Base-by-base conservation (phyloP, 2,329 filamentous ascomycete species). In the Apiospora kogelbergensis region DNA sequence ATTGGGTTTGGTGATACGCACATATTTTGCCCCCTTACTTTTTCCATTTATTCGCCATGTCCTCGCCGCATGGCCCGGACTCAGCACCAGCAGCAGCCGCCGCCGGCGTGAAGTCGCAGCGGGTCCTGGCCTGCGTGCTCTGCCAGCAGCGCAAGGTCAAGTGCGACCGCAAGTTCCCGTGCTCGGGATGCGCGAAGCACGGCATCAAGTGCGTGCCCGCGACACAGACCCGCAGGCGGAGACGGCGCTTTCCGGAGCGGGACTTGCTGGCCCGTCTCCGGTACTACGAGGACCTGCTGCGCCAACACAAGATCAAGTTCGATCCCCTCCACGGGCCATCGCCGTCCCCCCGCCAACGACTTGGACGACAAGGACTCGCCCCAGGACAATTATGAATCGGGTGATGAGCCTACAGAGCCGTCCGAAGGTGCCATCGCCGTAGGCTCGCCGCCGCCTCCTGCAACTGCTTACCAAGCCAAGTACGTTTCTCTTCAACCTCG, bases 101-200 rank as follows among this genome's bases (percentile, higher is more conserved):
- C 53, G 7, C 26, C 53, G 48, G 6, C 26, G 53, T 60, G 7
- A 60, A 37, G 10, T 60, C 53, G 2, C 53, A 60, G 53, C 53
- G 53, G 53, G 53, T 60, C 53, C 74, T 82, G 4, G 80, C 83
- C 1, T 93, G 90, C 72, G 78, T 88, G 1, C 81, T 85, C 1
- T 93, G 90, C 71, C 89, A 91, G 73, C 88, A 89, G 72, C 85
- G 89, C 65, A 91, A 91, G 74, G 81, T 91, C 45, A 89, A 86
- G 70, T 91, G 89, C 76, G 84, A 90, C 73, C 86, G 87, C 69
- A 83, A 79, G 26, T 85, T 85, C 71, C 89, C 89, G 2, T 91
- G 89, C 73, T 75, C 81, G 1, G 85, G 85, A 67, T 91, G 89
- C 72, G 72, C 81, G 44, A 85, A 81, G 67, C 76, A 81, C 13